Conservation (phyloP, 495 filamentous ascomycete species). For the Oidiodendron maius region DNA sequence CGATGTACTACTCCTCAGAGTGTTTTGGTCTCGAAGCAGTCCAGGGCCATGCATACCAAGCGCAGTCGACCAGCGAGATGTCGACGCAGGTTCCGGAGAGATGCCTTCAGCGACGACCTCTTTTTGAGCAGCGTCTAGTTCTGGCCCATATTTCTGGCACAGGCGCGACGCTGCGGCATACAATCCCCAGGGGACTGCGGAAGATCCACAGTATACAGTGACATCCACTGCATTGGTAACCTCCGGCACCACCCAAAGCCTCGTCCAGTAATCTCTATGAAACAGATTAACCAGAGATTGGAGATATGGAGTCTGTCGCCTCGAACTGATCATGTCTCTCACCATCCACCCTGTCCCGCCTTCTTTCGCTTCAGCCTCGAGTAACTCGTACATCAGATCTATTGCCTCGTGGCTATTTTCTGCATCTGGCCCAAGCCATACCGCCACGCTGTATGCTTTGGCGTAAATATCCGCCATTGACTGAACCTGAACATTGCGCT, state of each 20-base stretch:
- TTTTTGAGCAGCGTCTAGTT: background rate
- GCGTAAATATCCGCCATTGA: conserved; percentile 10
- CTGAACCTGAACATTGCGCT: conserved; percentile 10
- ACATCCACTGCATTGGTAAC: conserved; percentile 22
- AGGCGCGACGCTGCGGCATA: conserved; percentile 5
- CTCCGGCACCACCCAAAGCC: conserved; percentile 30
- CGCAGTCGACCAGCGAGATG: background rate
- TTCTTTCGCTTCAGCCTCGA: background rate
- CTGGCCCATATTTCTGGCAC: background rate
- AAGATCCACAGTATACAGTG: conserved; percentile 23
- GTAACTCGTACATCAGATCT: background rate
- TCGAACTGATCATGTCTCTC: background rate
- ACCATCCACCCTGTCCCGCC: background rate
- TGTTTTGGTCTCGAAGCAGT: background rate
- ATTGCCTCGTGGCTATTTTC: conserved; percentile 13
- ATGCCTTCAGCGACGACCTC: background rate
- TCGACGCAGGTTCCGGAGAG: too few relatives aligned
- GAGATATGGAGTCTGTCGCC: background rate
- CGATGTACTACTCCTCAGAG: background rate
- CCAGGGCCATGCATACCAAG: background rate
- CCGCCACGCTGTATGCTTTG: background rate
- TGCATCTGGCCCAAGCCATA: conserved; percentile 12
- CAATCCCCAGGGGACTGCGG: conserved; percentile 9
- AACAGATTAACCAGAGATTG: conserved; percentile 23
- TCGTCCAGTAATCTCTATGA: conserved; percentile 28